Base-by-base conservation (phyloP, 1,139 yeast species). In the Saccharomyces uvarum region DNA sequence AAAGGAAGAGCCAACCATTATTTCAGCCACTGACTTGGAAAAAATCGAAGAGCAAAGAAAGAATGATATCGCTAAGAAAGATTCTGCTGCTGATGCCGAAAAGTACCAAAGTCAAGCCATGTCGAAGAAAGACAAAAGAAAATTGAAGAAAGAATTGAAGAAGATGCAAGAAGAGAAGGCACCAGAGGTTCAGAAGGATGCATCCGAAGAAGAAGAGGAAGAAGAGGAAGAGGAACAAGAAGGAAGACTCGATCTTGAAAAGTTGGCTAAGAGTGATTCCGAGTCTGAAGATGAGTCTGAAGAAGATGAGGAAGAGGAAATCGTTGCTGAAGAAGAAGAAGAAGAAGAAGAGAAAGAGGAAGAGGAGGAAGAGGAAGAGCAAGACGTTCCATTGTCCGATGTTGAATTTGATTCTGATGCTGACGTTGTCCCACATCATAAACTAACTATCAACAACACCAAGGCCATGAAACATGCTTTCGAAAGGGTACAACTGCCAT, bases 371-470 rank as follows among this genome's bases (percentile, higher is more conserved):
- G 77, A 74, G 49, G 80, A 77, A 26, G 82, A 78, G 57, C 87
- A 84, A 64, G 93, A 86, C 60, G 76, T 86, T 48, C 85, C 91
- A 48, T 77, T 85, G 54, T 85, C 91, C 0, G 93, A 86, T 56
- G 95, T 84, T 46, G 95, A 87, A 66, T 73, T 84, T 49, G 95
- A 86, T 64, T 86, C 88, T 3, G 96, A 88, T 66, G 95, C 95
- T 14, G 96, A 89, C 68, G 80, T 87, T 42, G 87, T 91, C 31
- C 97, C 99, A 52, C 83, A 86, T 73, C 90, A 95, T 57, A 90
- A 90, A 70, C 79, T 89, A 53, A 91, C 97, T 21, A 74, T 86
- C 61, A 86, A 86, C 70, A 86, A 86, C 69, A 75, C 74, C 52
- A 83, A 86, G 31, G 95, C 95, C 16, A 73, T 86, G 65, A 82